A percentile compares a stretch with the other conserved stretches of the same genome.
These are phyloP conservation scores for Trametes coccinea DNA, from an alignment of 768 basidiomycete genomes.

Conservation along the genomic window DNA sequence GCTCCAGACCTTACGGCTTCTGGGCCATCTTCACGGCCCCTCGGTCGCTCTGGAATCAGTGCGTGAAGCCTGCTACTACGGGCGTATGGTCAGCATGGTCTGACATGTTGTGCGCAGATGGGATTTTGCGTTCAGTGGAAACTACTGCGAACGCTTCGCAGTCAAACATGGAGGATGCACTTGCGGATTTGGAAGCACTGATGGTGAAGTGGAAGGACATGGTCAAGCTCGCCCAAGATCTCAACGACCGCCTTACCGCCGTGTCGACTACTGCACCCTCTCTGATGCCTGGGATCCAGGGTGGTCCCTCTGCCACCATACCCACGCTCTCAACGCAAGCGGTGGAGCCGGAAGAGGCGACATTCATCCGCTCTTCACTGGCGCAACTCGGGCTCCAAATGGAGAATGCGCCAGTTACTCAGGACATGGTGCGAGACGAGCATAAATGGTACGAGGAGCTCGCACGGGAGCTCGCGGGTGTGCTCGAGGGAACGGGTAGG, in stretches of 20 bases:
- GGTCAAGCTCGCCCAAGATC: conserved; percentile 84
- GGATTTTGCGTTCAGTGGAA: conserved; percentile 79
- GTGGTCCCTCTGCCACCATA: conserved; percentile 26
- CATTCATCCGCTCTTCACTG: conserved; percentile 85
- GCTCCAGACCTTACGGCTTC: neutral
- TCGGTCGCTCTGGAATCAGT: conserved; percentile 53
- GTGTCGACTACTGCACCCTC: conserved; percentile 28
- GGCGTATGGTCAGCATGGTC: neutral
- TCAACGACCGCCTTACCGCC: conserved; percentile 78
- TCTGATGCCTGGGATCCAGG: conserved; percentile 10
- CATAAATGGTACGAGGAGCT: conserved; percentile 76
- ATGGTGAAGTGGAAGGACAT: conserved; percentile 93
- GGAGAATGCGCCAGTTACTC: conserved; percentile 77
- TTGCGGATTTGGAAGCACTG: conserved; percentile 86
- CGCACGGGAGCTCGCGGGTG: conserved; percentile 74
- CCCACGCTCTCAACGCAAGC: conserved; percentile 36
- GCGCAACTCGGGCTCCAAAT: conserved; percentile 87
- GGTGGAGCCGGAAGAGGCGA: conserved; percentile 77
- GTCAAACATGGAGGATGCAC: conserved; percentile 68
- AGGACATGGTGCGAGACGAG: conserved; percentile 87
- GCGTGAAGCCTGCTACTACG: conserved; percentile 22
- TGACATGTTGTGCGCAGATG: conserved; percentile 48
- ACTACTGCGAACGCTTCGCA: conserved; percentile 61
- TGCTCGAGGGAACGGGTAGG: conserved; percentile 54
- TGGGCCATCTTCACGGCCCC: conserved; percentile 4